Evolutionary conservation across 2,329 filamentous ascomycete species (phyloP), one percentile per base, ranked within the genome.

Genomic region (Diplodia sapinea): DNA sequence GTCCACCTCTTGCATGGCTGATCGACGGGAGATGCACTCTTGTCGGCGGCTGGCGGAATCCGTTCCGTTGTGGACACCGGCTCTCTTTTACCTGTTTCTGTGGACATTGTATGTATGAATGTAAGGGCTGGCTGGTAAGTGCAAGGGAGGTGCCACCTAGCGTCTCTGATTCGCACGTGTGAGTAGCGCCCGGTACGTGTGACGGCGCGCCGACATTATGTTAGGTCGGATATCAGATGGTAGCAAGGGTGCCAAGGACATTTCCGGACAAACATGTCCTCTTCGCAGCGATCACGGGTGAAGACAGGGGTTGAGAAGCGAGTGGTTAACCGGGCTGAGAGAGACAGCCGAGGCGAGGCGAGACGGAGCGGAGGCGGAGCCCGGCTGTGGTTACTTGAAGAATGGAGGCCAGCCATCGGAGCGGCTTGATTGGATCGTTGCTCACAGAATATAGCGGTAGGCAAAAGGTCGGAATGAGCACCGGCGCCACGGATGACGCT

Each of bases 301-400:
- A 38, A 12, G 36, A 38, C 36, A 38, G 36, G 36, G 36, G 36
- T 47, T 17, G 40, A n/a, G 40, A 43, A 43, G 40, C 40, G 40
- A 43, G 40, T 43, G 17, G 17, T 47, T n/a, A 47, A 47, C 40
- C 40, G 40, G 40, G 40, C 40, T 47, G 40, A 47, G 40, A 56
- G n/a, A 15, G 20, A 59, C 55, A 63, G 43, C 23, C 43, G 59
- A 63, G 59, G 59, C 47, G 43, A 51, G 57, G 40, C 26, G 57
- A 33, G 31, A 9, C 31, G 31, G 31, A 33, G 31, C 31, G 31
- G 57, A 49, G 59, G 59, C 59, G 59, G 59, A 63, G 59, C n/a
- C 29, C 47, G 40, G 40, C 40, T n/a, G 40, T 47, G 40, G 40
- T 47, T 47, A 12, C 40, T 47, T n/a, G 40, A 47, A n/a, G 40